phyloP scores from a whole-genome alignment of 164 flowering plant genomes.

The Nelumbo lutea region DNA sequence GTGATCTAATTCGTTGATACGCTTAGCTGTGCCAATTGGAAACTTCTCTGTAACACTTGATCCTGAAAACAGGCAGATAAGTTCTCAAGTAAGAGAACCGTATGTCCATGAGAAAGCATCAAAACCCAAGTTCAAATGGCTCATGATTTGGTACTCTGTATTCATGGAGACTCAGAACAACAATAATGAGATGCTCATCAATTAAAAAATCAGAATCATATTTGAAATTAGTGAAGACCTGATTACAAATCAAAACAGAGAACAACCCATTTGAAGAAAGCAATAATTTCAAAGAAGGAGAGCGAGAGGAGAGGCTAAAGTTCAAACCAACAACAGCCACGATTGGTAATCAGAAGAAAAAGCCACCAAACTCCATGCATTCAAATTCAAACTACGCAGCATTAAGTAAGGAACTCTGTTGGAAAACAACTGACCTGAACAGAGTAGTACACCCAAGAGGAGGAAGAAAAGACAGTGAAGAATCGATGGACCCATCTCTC shows the following conservation, averaged over 20 bases:
- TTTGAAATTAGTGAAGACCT: background rate
- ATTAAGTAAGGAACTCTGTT: background rate
- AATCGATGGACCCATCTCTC: slow-evolving; percentile 29
- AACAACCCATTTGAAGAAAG: background rate
- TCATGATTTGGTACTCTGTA: background rate
- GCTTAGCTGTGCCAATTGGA: slow-evolving; percentile 18
- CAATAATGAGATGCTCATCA: too few relatives aligned
- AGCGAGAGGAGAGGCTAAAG: background rate
- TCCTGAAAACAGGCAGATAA: slow-evolving; percentile 18
- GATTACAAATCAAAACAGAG: background rate
- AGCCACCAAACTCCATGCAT: background rate
- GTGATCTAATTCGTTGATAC: slow-evolving; percentile 7
- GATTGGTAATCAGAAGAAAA: background rate
- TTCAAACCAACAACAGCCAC: background rate
- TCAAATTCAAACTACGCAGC: background rate
- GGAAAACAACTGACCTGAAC: slow-evolving; percentile 41
- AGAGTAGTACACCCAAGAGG: slow-evolving; percentile 24
- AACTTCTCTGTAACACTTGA: slow-evolving; percentile 31
- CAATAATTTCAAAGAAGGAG: background rate
- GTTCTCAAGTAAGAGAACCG: background rate
- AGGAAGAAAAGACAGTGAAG: slow-evolving; percentile 21
- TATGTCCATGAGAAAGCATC: background rate
- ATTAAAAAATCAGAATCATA: background rate
- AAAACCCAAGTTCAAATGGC: background rate
- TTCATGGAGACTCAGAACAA: background rate